Evolutionary conservation across 768 basidiomycete genomes (phyloP), one percentile per base, ranked within the genome.

Genomic region (Lactarius quietus): DNA sequence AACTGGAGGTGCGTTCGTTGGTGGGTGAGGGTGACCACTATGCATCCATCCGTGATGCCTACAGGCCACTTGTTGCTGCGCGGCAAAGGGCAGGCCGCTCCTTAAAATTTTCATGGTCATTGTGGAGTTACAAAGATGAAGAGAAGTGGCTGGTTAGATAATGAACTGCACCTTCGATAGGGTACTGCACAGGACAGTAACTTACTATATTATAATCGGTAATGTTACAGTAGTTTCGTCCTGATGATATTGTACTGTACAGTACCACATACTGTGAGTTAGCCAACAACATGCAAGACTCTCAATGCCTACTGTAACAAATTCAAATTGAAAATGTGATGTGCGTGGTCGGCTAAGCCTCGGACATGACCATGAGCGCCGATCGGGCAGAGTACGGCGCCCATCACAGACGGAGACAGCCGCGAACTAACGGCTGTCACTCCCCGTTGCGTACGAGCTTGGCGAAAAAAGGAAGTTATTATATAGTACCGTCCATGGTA

Each of bases 401-500:
- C 48, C 48, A 51, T 51, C 48, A 51, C n/a, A 15, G 23, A 26
- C 48, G 23, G 8, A 23, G 23, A 12, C 12, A 23, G 26, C 48
- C 1, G 23, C 23, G 14, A 51, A 26, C 48, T 3, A 15, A 14
- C 26, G 48, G 23, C 48, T 23, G 15, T 6, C 14, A 51, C n/a
- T 7, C 12, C 14, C 48, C 48, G 48, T 15, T 45, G 43, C 1
- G 45, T n/a, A 48, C 12, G 4, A 33, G 33, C 33, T 4, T 33
- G 7, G 20, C 18, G 41, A 18, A n/a, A 61, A 45, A 54, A 20
- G 60, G 1, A 28, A n/a, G 51, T 35, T 48, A 36, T 65, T 51
- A 39, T 31, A 15, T 39, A 61, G 23, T 61, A 39, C 60, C 29
- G 64, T 65, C 64, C 64, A 26, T 65, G 35, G 51, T 58, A 61